Evolutionary conservation across 2,329 filamentous ascomycete species (phyloP).

Genomic region (Alternaria postmessia): DNA sequence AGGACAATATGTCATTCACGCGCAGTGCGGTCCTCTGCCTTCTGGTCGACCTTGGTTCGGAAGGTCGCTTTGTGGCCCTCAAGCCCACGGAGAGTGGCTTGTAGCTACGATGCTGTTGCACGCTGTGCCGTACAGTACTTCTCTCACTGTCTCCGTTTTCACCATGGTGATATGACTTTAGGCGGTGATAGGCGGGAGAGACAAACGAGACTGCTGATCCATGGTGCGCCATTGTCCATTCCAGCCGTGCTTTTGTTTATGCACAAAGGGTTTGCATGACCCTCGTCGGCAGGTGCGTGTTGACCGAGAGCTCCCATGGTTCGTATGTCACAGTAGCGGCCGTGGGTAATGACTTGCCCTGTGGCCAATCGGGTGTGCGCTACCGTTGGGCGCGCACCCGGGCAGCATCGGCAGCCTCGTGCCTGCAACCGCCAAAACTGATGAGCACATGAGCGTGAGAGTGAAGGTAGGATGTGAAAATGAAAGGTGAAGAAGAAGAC

Average conservation of each 20-base stretch:
- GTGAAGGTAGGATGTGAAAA: background rate
- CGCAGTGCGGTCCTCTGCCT: background rate
- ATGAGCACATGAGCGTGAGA: background rate
- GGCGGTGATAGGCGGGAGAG: background rate
- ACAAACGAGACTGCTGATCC: conserved; percentile 1
- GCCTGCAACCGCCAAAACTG: background rate
- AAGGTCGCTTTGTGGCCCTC: background rate
- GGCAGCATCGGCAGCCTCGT: background rate
- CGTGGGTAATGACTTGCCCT: conserved; percentile 1
- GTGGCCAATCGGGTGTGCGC: background rate
- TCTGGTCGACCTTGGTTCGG: background rate
- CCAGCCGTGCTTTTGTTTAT: background rate
- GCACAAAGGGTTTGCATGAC: conserved; percentile 9
- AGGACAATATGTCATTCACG: background rate
- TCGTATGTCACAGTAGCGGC: background rate
- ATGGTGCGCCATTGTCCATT: background rate
- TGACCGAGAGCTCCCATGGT: conserved; percentile 5
- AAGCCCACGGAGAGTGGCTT: background rate
- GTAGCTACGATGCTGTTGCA: background rate
- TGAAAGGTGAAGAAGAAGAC: background rate
- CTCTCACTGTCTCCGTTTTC: background rate
- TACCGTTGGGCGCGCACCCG: background rate
- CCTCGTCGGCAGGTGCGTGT: background rate
- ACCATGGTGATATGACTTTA: conserved; percentile 8
- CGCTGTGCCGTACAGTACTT: background rate